Evolutionary conservation across 2,329 filamentous ascomycete genomes (phyloP).

Genomic region (Aureobasidium sp.): DNA sequence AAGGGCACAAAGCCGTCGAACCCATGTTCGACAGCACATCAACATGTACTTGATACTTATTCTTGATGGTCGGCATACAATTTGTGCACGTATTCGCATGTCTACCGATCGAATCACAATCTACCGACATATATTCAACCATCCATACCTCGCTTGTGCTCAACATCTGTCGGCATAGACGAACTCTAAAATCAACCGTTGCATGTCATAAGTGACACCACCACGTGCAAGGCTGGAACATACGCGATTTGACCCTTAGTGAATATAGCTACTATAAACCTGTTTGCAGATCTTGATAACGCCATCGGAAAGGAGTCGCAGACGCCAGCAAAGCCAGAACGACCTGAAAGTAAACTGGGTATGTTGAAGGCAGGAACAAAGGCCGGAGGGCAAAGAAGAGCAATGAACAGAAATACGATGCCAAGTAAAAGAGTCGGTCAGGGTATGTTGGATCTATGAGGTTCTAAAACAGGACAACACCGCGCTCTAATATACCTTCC

Average conservation of each 20-base stretch:
- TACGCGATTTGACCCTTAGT: not conserved
- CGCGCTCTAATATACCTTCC: conserved; percentile 11
- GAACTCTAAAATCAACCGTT: conserved; percentile 3
- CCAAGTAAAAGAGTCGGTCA: conserved; percentile 1
- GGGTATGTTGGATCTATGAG: conserved; percentile 12
- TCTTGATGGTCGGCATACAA: not conserved
- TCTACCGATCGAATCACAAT: not conserved
- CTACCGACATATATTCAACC: not conserved
- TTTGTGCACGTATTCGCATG: not conserved
- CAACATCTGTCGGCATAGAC: not conserved
- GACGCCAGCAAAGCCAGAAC: not conserved
- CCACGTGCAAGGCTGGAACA: not conserved
- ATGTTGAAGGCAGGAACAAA: conserved; percentile 1
- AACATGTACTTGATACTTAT: conserved; percentile 1
- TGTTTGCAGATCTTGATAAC: not conserved
- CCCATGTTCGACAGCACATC: not conserved
- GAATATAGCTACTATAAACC: not conserved
- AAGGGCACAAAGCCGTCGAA: not conserved
- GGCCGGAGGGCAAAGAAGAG: not conserved
- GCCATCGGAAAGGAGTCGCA: not conserved
- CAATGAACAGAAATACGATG: not conserved
- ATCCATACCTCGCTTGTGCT: not conserved
- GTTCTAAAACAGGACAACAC: conserved; percentile 15
- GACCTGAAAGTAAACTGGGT: conserved; percentile 1
- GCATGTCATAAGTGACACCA: not conserved